Percentiles rank a stretch among this genome's conserved stretches.
Conservation (phyloP, 148 eudicot genomes). For the Amaranthus palmeri region DNA sequence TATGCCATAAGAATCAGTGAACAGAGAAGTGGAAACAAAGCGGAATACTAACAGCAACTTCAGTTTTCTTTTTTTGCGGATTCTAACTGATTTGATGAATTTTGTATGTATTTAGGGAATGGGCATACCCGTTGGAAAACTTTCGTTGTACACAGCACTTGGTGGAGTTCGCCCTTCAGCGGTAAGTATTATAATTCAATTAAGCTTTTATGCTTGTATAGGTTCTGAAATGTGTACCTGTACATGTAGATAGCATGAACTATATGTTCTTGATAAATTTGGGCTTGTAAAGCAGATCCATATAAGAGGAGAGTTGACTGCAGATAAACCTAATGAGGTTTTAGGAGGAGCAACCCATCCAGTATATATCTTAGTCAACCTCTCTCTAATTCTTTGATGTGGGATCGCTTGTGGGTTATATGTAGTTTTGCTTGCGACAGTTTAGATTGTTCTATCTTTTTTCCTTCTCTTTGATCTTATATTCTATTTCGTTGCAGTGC, state of each 20-base stretch:
- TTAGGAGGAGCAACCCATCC: too few species aligned
- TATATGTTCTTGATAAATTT: not conserved
- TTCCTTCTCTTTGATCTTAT: not conserved
- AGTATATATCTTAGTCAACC: too few species aligned
- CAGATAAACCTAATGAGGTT: too few species aligned
- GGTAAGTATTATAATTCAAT: slow-evolving; percentile 36
- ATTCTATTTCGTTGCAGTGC: slow-evolving; percentile 45
- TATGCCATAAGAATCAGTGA: not conserved
- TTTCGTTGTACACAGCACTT: slow-evolving; percentile 81
- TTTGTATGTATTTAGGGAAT: slow-evolving; percentile 55
- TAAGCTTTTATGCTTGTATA: not conserved
- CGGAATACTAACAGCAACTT: too few species aligned
- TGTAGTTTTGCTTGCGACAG: not conserved
- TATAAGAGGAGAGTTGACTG: too few species aligned
- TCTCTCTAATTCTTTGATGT: too few species aligned
- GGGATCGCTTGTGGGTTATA: too few species aligned
- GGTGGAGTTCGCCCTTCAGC: slow-evolving; percentile 98
- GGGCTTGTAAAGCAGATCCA: too few species aligned
- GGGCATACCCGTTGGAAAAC: slow-evolving; percentile 99
- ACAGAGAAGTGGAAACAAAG: not conserved
- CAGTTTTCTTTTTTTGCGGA: not conserved
- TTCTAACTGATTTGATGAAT: not conserved
- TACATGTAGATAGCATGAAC: not conserved
- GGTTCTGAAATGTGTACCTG: not conserved
- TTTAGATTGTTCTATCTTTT: not conserved